Percentiles rank a stretch among this genome's conserved stretches.
These are phyloP conservation scores for Rugosomyces carneus DNA, from an alignment of 1,284 basidiomycete genomes.

Conservation along the genomic window DNA sequence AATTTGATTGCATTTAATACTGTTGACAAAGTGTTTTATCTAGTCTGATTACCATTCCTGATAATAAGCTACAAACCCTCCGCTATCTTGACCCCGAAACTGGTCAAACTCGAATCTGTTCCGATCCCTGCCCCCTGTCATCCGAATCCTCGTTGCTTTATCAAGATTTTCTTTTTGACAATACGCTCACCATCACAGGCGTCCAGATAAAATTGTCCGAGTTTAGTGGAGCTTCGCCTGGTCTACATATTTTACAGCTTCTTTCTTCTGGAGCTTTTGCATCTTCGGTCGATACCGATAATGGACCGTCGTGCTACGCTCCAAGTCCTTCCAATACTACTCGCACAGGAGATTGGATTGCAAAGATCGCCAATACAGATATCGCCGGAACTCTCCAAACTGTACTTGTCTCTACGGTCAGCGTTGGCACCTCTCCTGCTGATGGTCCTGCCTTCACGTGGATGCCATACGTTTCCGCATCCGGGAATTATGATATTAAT, in stretches of 20 bases:
- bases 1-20: slow-evolving; percentile 3
- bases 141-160: slow-evolving; percentile 70
- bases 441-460: slow-evolving; percentile 78
- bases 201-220: slow-evolving; percentile 76
- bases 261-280: slow-evolving; percentile 89
- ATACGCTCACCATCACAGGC: slow-evolving; percentile 66
- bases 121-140: slow-evolving; percentile 67
- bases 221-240: slow-evolving; percentile 75
- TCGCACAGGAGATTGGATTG: slow-evolving; percentile 65
- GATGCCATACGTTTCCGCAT: slow-evolving; percentile 84
- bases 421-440: slow-evolving; percentile 55
- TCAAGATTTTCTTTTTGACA: slow-evolving; percentile 82
- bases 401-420: slow-evolving; percentile 66
- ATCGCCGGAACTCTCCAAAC: slow-evolving; percentile 78
- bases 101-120: slow-evolving; percentile 68
- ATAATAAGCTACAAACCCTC: slow-evolving; percentile 76
- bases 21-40: slow-evolving; percentile 7
- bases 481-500: slow-evolving; percentile 83
- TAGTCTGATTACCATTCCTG: slow-evolving; percentile 82
- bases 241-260: slow-evolving; percentile 84
- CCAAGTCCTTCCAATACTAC: slow-evolving; percentile 61
- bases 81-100: slow-evolving; percentile 75
- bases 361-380: slow-evolving; percentile 55
- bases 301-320: slow-evolving; percentile 70
- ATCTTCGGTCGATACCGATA: slow-evolving; percentile 56